Base-by-base conservation (phyloP, 2,329 filamentous ascomycete genomes). In the Orbilia javanica region DNA sequence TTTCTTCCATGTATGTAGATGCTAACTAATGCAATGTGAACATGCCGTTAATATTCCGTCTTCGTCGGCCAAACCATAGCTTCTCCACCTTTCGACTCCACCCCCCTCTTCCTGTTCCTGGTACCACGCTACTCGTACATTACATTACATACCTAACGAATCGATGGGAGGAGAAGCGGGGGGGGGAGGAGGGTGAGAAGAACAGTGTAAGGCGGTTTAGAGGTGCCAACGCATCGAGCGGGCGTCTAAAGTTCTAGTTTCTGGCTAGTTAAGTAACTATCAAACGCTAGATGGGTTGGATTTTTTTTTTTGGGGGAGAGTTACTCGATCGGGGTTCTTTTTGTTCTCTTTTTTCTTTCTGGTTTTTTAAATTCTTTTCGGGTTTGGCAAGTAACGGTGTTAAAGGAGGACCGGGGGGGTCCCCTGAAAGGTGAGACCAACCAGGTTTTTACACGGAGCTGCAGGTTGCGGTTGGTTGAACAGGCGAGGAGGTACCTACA, bases 391-490 rank as follows among this genome's bases (percentile, higher is more conserved):
- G 57, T 63, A 63, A 44, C 36, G 57, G 29, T 27, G 6, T 66
- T 22, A 18, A 10, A 15, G 13, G 31, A 8, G n/a, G 36, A 60
- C 53, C 2, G 50, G 55, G 62, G n/a, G 25, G 22, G 29, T 18
- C 36, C 31, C 64, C 27, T 76, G 72, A n/a, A 25, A 4, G 55
- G 55, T 42, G 31, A 11, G 34, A 52, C 72, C 72, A 76, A 76
- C 72, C 72, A 76, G 72, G 72, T 76, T 70, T 70, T 57, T 67
- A 70, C 72, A 76, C 72, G 72, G 68, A 39, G 62, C 64, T 76
- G 72, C 72, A 66, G 72, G 64, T 76, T 53, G 22, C 34, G 55
- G 55, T 60, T 57, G 52, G 65, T 39, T 7, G 65, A 31, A 27
- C 50, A 31, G 55, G 55, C 48, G 65, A 52, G 25, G 42, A 29